Evolutionary conservation across 2,329 filamentous ascomycete genomes (phyloP).

Genomic region (Aspergillus japonicus): DNA sequence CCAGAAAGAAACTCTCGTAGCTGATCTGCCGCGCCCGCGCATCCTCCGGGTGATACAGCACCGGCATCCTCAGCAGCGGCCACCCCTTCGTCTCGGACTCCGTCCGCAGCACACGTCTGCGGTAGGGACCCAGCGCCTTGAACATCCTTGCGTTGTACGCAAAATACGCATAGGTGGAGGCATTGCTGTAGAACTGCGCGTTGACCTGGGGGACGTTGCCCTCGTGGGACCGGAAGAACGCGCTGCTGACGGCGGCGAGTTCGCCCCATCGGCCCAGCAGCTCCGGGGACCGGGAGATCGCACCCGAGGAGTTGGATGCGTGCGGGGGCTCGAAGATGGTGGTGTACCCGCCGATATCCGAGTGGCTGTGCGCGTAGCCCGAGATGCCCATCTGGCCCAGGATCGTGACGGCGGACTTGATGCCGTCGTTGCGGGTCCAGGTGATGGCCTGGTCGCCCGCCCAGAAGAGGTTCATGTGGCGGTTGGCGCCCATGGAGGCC

Average conservation of each 20-base stretch:
- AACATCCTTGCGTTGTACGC: slow-evolving; percentile 30
- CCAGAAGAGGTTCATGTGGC: slow-evolving; percentile 41
- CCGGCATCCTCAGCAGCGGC: slow-evolving; percentile 24
- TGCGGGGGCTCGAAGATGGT: slow-evolving; percentile 25
- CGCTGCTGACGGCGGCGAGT: slow-evolving; percentile 34
- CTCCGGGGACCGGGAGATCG: slow-evolving; percentile 36
- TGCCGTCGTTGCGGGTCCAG: slow-evolving; percentile 33
- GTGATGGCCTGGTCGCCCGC: slow-evolving; percentile 38
- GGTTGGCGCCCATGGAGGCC: slow-evolving; percentile 31
- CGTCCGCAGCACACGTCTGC: slow-evolving; percentile 30
- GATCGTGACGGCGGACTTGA: slow-evolving; percentile 25
- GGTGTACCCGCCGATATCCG: slow-evolving; percentile 40
- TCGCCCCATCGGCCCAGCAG: slow-evolving; percentile 41
- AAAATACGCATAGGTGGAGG: slow-evolving; percentile 34
- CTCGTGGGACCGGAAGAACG: slow-evolving; percentile 35
- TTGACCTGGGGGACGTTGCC: slow-evolving; percentile 39
- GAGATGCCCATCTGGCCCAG: slow-evolving; percentile 39
- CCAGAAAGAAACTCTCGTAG: slow-evolving; percentile 26
- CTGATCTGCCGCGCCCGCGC: slow-evolving; percentile 20
- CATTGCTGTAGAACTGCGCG: slow-evolving; percentile 39
- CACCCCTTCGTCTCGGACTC: slow-evolving; percentile 25
- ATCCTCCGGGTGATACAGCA: slow-evolving; percentile 24
- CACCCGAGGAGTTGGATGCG: slow-evolving; percentile 15
- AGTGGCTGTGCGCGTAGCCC: slow-evolving; percentile 36
- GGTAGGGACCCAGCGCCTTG: too few relatives aligned